Base-by-base conservation (phyloP, 1,139 yeast genomes). In the Wickerhamomyces sp. region DNA sequence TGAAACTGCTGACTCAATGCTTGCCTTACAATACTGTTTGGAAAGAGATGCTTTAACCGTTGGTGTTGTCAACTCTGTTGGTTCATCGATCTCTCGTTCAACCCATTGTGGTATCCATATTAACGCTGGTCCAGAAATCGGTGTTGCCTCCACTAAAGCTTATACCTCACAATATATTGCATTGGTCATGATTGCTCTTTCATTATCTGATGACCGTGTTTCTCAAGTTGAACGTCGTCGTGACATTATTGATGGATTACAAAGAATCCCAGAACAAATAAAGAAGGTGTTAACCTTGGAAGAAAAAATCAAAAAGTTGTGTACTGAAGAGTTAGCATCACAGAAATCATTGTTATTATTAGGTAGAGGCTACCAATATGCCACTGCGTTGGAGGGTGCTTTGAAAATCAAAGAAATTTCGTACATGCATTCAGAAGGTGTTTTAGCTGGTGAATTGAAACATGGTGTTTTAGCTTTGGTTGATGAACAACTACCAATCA, bases 101-200 rank as follows among this genome's bases (percentile, higher is more conserved):
- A 94, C 99, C 37, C 96, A 91, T 69, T 94, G 99, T 75, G 99
- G 99, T 79, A 97, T 94, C 46, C 99, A 94, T 67, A 91, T 94
- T 65, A 94, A 94, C 66, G 99, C 99, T 39, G 99, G 99, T 54
- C 99, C 99, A 37, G 99, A 94, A 72, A 93, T 94, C 56, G 99
- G 99, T 67, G 99, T 94, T 59, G 99, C 99, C 11, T 90, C 98
- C n/a, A 94, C 99, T 43, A 94, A 94, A 72, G 99, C 99, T 29
- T 94, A 94, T 72, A 93, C 99, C 15, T 94, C 99, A 27, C 99
- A 94, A 69, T 94, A 84, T 67, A 90, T 94, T 69, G 99, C 99
- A 1, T 76, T 94, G 58, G 97, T 93, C 8, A 89, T 94, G 97
- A 79, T 93, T 73, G 99, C 99, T 1, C 78, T 94, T 49, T 89